Percentiles rank a stretch among this genome's conserved stretches.
Conservation (phyloP, 352 stramenopile species). For the Peronospora destructor region DNA sequence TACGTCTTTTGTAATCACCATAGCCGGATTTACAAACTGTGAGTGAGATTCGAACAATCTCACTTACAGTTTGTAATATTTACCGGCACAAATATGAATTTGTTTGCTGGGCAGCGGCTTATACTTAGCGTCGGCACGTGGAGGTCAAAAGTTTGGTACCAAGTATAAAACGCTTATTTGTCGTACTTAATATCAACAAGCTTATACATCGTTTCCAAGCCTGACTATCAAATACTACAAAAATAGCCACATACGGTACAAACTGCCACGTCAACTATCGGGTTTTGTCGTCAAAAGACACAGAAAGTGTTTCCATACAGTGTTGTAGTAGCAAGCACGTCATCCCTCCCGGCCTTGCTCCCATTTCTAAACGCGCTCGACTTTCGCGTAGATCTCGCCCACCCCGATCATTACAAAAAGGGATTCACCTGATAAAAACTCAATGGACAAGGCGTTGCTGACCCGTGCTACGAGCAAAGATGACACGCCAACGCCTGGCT, state of each 20-base stretch:
- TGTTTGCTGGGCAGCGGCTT: no score
- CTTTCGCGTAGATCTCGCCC: slow-evolving; percentile 1
- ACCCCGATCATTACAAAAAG: not conserved
- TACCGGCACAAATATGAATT: no score
- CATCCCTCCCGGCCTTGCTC: slow-evolving; percentile 1
- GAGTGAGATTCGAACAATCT: no score
- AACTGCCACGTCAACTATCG: not conserved
- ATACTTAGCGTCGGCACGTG: no score
- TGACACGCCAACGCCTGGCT: slow-evolving; percentile 91
- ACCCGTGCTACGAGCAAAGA: slow-evolving; percentile 90
- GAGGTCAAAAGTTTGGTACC: no score
- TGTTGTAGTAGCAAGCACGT: slow-evolving; percentile 1
- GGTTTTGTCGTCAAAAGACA: not conserved
- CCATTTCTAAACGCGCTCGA: not conserved
- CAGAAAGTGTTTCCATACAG: no score
- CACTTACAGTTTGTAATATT: no score
- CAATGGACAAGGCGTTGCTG: slow-evolving; percentile 91
- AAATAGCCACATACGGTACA: slow-evolving; percentile 4
- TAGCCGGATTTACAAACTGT: no score
- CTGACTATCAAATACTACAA: not conserved
- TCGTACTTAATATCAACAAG: no score
- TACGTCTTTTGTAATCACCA: no score
- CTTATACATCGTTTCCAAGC: no score
- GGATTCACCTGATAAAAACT: not conserved
- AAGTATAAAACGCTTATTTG: no score